A percentile compares a stretch with the other conserved stretches of the same genome.
Evolutionary conservation across 768 basidiomycete species (phyloP).

Genomic region (Boletus fagicola): DNA sequence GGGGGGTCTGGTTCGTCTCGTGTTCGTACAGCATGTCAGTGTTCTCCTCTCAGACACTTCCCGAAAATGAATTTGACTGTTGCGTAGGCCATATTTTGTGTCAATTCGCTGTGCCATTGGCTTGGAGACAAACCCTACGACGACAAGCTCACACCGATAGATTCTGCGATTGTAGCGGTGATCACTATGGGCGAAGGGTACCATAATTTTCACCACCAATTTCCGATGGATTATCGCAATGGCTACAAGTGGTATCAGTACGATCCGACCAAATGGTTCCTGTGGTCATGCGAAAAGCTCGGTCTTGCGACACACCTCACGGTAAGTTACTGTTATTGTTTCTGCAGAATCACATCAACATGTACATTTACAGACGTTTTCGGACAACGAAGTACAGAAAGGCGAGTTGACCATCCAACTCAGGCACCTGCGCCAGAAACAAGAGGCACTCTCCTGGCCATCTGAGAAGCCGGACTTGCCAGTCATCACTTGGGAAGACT

Average conservation of each 20-base stretch:
- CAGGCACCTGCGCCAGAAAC: background rate
- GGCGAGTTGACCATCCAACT: background rate
- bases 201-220: background rate
- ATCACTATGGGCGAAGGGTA: background rate
- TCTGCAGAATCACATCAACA: background rate
- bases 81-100: background rate
- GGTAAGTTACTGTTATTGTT: background rate
- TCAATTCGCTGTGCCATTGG: background rate
- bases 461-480: background rate
- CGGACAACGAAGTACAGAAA: background rate
- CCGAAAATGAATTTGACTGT: background rate
- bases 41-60: background rate
- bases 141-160: background rate
- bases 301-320: background rate
- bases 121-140: background rate
- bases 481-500: background rate
- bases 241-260: background rate
- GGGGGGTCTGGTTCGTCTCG: background rate
- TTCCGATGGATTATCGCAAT: background rate
- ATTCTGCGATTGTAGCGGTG: background rate
- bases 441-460: background rate
- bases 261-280: background rate
- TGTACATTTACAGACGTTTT: background rate
- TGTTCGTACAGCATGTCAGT: background rate
- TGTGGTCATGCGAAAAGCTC: background rate